phyloP scores from a whole-genome alignment of 1,139 yeast species.

The Taiozyma sp. region DNA sequence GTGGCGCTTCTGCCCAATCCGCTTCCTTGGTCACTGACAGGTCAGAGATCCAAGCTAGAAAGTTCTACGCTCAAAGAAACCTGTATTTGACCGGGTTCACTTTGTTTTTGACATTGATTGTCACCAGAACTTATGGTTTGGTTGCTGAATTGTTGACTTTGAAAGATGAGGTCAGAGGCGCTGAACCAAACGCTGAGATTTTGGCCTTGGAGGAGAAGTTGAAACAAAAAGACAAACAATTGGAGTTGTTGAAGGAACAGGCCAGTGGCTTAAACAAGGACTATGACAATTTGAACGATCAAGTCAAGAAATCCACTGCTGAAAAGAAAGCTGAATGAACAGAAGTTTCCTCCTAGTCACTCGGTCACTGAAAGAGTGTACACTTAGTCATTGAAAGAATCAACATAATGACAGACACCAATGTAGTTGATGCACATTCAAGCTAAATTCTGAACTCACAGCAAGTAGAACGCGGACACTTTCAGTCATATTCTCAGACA shows the following conservation, averaged over 20 bases:
- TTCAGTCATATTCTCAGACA: background rate
- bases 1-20: conserved; percentile 17
- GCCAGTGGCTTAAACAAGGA: conserved; percentile 62
- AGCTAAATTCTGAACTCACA: too few relatives aligned
- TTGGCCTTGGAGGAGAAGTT: conserved; percentile 48
- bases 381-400: background rate
- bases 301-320: conserved; percentile 10
- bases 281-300: conserved; percentile 45
- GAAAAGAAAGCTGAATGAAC: background rate
- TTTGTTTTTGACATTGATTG: conserved; percentile 77
- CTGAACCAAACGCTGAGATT: conserved; percentile 30
- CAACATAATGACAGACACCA: too few relatives aligned
- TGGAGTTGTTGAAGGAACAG: conserved; percentile 65
- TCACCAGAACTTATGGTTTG: conserved; percentile 79
- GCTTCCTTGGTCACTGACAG: conserved; percentile 39
- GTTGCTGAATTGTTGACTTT: conserved; percentile 72
- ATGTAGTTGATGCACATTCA: too few relatives aligned
- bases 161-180: conserved; percentile 39
- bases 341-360: background rate
- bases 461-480: too few relatives aligned
- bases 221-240: conserved; percentile 55
- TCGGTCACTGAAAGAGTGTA: background rate
- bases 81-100: conserved; percentile 96
- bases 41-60: conserved; percentile 79
- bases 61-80: conserved; percentile 95